Evolutionary conservation across 805 yeast species (phyloP).

Genomic region (Candida hungchunana): DNA sequence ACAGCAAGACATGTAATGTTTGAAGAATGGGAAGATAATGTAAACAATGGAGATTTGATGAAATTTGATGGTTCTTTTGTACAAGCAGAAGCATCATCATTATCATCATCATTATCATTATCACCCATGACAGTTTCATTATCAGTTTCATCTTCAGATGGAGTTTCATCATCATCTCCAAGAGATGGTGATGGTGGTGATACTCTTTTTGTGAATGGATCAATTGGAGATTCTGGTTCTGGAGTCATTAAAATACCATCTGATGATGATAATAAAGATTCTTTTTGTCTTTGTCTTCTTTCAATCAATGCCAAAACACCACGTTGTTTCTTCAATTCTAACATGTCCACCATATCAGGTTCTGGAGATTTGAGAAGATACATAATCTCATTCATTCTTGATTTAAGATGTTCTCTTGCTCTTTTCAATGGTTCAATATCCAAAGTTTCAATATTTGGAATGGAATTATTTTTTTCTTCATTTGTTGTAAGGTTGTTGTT

Average conservation of each 20-base stretch:
- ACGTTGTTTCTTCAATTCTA: conserved; percentile 12
- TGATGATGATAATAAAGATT: too few species aligned
- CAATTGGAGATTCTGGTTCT: conserved; percentile 7
- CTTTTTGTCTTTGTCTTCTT: conserved; percentile 1
- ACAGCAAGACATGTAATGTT: conserved; percentile 4
- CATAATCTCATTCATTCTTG: conserved; percentile 27
- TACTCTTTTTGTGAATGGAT: conserved; percentile 1
- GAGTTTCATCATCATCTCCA: not conserved
- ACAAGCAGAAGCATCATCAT: not conserved
- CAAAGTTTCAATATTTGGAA: not conserved
- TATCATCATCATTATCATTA: conserved; percentile 2
- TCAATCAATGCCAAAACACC: conserved; percentile 8
- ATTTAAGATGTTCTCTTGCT: conserved; percentile 26
- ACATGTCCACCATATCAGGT: conserved; percentile 4
- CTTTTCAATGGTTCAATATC: conserved; percentile 16
- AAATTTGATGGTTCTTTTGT: not conserved
- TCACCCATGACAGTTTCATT: conserved; percentile 11
- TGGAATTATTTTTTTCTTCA: not conserved
- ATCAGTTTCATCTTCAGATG: conserved; percentile 7
- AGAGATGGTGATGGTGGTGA: not conserved
- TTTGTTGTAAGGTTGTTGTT: not conserved
- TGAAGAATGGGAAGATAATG: conserved; percentile 9
- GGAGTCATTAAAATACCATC: conserved; percentile 7
- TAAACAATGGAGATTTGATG: conserved; percentile 1
- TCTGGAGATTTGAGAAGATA: conserved; percentile 24